Evolutionary conservation across 2,329 filamentous ascomycete genomes (phyloP).

Genomic region (Paramyrothecium roridum): DNA sequence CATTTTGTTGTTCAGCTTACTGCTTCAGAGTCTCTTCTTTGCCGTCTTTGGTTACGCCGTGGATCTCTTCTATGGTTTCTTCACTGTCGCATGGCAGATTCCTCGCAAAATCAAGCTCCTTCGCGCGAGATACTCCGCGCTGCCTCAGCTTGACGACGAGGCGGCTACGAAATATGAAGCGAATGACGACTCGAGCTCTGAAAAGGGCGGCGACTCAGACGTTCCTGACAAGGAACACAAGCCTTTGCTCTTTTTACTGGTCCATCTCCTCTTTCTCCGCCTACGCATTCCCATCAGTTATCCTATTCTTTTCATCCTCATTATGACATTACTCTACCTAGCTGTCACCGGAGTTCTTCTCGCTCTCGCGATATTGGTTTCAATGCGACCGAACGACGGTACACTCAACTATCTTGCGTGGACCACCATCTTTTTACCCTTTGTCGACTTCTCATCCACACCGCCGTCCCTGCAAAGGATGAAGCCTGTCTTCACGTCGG

Average conservation of each 20-base stretch:
- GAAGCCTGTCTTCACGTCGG: slow-evolving; percentile 12
- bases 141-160: slow-evolving; percentile 22
- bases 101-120: not conserved
- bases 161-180: not conserved
- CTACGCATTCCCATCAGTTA: slow-evolving; percentile 6
- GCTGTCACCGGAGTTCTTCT: not conserved
- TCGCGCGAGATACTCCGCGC: slow-evolving; percentile 11
- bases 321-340: slow-evolving; percentile 1
- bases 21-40: slow-evolving; percentile 21
- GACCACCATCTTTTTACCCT: slow-evolving; percentile 26
- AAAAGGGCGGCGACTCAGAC: not conserved
- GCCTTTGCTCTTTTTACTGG: not conserved
- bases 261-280: not conserved
- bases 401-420: slow-evolving; percentile 31
- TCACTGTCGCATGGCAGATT: slow-evolving; percentile 7
- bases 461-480: slow-evolving; percentile 20
- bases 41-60: slow-evolving; percentile 12
- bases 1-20: slow-evolving; percentile 14
- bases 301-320: slow-evolving; percentile 4
- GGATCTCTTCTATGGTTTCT: slow-evolving; percentile 21
- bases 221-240: not conserved
- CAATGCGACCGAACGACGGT: slow-evolving; percentile 22
- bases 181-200: not conserved
- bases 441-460: slow-evolving; percentile 26
- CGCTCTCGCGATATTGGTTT: slow-evolving; percentile 12